Conservation (phyloP, 2,329 filamentous ascomycete genomes). For the Biscogniauxia mediterranea region DNA sequence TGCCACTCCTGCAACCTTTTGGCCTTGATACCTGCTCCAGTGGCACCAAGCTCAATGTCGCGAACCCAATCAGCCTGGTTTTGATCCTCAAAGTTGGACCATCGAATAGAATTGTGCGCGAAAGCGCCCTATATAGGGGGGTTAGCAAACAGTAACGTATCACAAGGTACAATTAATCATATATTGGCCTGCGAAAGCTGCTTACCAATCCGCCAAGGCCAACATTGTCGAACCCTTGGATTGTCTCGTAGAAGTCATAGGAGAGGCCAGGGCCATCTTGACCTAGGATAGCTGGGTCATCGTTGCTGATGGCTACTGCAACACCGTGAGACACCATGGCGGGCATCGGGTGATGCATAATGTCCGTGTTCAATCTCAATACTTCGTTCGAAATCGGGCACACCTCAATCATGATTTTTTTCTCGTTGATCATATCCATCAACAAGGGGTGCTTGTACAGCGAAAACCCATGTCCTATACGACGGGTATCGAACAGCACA, state of each 20-base stretch:
- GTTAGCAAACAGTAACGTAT: constrained; percentile 36
- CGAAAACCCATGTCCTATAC: constrained; percentile 66
- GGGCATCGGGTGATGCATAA: constrained; percentile 62
- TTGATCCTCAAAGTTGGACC: constrained; percentile 16
- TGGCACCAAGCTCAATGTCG: constrained; percentile 44
- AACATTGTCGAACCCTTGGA: constrained; percentile 67
- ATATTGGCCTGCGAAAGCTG: no score
- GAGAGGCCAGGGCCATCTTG: constrained; percentile 60
- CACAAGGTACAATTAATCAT: no score
- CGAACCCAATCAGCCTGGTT: constrained; percentile 58
- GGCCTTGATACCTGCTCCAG: constrained; percentile 54
- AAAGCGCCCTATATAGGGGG: constrained; percentile 7
- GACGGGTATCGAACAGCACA: constrained; percentile 60
- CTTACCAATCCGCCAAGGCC: constrained; percentile 41
- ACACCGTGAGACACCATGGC: constrained; percentile 64
- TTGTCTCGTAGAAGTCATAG: constrained; percentile 66
- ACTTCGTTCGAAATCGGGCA: constrained; percentile 68
- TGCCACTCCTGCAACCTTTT: constrained; percentile 58
- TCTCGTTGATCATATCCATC: constrained; percentile 63
- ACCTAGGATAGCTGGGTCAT: constrained; percentile 64
- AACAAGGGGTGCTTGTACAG: constrained; percentile 68
- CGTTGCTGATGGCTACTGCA: constrained; percentile 61
- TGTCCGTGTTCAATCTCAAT: constrained; percentile 57
- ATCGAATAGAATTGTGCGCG: constrained; percentile 15
- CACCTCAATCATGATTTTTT: constrained; percentile 63